Percentiles rank a stretch among this genome's conserved stretches.
These are phyloP conservation scores for Diaporthe sp. DNA, from an alignment of 2,329 filamentous ascomycete species.

Conservation along the genomic window DNA sequence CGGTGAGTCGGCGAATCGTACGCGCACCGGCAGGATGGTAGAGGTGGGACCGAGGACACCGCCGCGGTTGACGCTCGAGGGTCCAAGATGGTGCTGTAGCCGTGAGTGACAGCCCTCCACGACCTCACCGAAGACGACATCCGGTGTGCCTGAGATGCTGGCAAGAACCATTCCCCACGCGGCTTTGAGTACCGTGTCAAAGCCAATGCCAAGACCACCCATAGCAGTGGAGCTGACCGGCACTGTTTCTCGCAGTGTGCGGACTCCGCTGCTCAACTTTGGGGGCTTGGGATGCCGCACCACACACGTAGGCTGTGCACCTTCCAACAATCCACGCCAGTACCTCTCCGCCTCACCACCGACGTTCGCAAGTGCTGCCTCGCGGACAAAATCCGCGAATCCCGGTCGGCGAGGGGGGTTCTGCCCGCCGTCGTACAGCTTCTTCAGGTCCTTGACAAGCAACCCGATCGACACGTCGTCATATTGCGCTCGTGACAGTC, in stretches of 20 bases:
- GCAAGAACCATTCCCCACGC: slow-evolving; percentile 71
- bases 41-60: slow-evolving; percentile 62
- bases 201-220: slow-evolving; percentile 58
- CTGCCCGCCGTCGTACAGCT: slow-evolving; percentile 58
- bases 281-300: slow-evolving; percentile 59
- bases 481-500: slow-evolving; percentile 65
- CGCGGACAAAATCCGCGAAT: slow-evolving; percentile 64
- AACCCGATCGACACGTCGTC: slow-evolving; percentile 61
- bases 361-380: slow-evolving; percentile 53
- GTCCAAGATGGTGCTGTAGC: slow-evolving; percentile 47
- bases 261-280: slow-evolving; percentile 55
- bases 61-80: slow-evolving; percentile 68
- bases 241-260: slow-evolving; percentile 57
- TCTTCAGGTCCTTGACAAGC: slow-evolving; percentile 63
- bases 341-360: slow-evolving; percentile 57
- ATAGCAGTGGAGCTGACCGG: slow-evolving; percentile 56
- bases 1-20: slow-evolving; percentile 59
- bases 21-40: slow-evolving; percentile 64
- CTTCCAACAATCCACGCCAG: slow-evolving; percentile 54
- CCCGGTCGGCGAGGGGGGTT: slow-evolving; percentile 54
- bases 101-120: slow-evolving; percentile 62
- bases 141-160: slow-evolving; percentile 61
- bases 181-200: slow-evolving; percentile 68
- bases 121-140: slow-evolving; percentile 70
- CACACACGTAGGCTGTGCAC: slow-evolving; percentile 62